Base-by-base conservation (phyloP, 805 yeast genomes). In the Zygoascus ofunaensis region DNA sequence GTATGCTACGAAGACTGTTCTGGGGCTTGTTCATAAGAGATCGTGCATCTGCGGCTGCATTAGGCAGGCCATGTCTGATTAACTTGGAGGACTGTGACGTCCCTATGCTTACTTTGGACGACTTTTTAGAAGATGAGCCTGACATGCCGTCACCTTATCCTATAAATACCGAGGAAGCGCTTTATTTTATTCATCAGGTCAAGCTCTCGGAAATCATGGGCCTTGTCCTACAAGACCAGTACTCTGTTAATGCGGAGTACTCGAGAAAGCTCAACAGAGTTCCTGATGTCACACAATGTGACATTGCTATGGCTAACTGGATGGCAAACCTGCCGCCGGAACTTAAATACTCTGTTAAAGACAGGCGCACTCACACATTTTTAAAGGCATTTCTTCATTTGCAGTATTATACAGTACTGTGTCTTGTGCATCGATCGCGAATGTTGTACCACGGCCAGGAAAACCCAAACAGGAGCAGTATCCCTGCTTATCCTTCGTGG, bases 11-110 rank as follows among this genome's bases (percentile, higher is more conserved):
- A 51, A 66, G 87, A 36, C 68, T 82, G 12, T 84, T 87, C 86
- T 84, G 94, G 94, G 69, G 77, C 49, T 62, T 85, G 18, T 80
- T 79, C 58, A 74, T 77, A 47, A 78, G 84, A 53, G 94, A 84
- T 60, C 65, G 86, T 20, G 68, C 74, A 34, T 76, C 79, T 7
- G 78, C 87, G 2, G 72, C 81, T 41, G 85, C 87, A 0, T 78
- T 79, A 61, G 89, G 92, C 14, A 69, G 87, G 45, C 92, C 94
- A 0, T 62, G 75, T 4, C 68, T 73, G 53, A 79, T 85, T 40
- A 80, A 79, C 53, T 66, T 82, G 49, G 81, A 77, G 40, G 90
- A 84, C 56, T 77, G 84, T 55, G 89, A 81, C 55, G 86, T 81
- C 19, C 77, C 79, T n/a, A 79, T 80, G 84, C 56, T 85, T 15